Percentiles rank a stretch among this genome's conserved stretches.
These are phyloP conservation scores for Medicago ruthenica DNA, from an alignment of 306 rosid genomes.

Conservation along the genomic window DNA sequence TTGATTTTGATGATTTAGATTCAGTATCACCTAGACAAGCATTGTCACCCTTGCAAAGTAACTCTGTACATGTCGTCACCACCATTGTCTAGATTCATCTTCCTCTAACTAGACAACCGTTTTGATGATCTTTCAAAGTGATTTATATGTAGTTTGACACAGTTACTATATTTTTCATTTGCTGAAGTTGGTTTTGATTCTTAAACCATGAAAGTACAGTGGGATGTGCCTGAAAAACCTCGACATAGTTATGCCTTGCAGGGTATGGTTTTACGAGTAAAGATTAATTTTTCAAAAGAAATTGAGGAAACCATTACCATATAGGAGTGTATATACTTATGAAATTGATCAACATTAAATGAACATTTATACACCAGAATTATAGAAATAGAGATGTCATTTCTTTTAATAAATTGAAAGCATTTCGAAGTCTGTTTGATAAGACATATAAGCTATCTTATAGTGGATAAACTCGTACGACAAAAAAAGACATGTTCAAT, in stretches of 20 bases:
- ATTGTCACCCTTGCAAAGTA: conserved; percentile 68
- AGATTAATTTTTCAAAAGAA: neutral
- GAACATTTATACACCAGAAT: no score
- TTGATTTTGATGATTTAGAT: conserved; percentile 62
- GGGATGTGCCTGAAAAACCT: conserved; percentile 5
- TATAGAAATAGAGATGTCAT: no score
- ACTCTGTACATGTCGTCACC: conserved; percentile 56
- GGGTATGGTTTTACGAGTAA: neutral
- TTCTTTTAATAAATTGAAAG: no score
- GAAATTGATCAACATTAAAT: no score
- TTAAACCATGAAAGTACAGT: neutral
- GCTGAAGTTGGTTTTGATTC: neutral
- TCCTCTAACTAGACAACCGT: neutral
- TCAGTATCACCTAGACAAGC: conserved; percentile 56
- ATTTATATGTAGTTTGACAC: neutral
- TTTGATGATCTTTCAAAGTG: conserved; percentile 1
- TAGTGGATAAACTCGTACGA: no score
- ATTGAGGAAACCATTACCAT: no score
- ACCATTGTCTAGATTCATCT: neutral
- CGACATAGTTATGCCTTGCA: neutral
- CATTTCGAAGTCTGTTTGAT: no score
- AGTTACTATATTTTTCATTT: neutral
- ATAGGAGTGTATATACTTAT: no score
- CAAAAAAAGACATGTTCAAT: no score
- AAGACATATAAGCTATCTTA: no score